Evolutionary conservation across 179 eudicot genomes (phyloP), one percentile per base, ranked within the genome.

Genomic region (Beta corolliflora): DNA sequence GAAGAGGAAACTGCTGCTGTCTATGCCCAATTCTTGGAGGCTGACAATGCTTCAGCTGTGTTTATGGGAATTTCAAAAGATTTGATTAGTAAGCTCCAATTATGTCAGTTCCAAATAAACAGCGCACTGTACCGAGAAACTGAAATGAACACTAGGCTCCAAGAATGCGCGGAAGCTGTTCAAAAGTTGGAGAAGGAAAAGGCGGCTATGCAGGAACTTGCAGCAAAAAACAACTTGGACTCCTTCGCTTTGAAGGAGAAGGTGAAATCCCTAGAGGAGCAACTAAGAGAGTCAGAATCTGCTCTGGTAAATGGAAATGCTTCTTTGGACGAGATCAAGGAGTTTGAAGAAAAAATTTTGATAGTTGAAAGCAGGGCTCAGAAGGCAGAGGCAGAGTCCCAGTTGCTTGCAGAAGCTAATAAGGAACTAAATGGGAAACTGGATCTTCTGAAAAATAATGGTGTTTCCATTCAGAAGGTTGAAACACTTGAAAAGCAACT

Each of bases 1-100:
- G 93, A 93, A 82, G 96, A 91, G 83, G 91, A 88, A 88, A 83
- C 85, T 48, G 84, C 83, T 66, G 80, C 81, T 68, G 66, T 89
- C 75, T 88, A 81, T 86, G 88, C 87, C 81, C 92, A 86, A 64
- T 85, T 90, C 84, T 88, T 91, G 71, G 97, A 92, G 89, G 93
- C 94, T 74, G 99, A 91, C 82, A 89, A 86, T 88, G 84, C 89
- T 81, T 89, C 97, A 60, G 92, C 85, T 69, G 89, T 94, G 71
- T 82, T 92, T 67, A 81, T 88, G 85, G 93, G 93, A 56, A 85
- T 82, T 78, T 91, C 94, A 41, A 91, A 85, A 85, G 93, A 93
- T 63, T 86, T 87, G 77, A 79, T 85, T 77, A 84, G 90, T 80
- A 86, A 75, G 76, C 85, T 94, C 80, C 95, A 94, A 82, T n/a